phyloP scores from a whole-genome alignment of 73 alveolate species.

The Durusdinium trenchii region DNA sequence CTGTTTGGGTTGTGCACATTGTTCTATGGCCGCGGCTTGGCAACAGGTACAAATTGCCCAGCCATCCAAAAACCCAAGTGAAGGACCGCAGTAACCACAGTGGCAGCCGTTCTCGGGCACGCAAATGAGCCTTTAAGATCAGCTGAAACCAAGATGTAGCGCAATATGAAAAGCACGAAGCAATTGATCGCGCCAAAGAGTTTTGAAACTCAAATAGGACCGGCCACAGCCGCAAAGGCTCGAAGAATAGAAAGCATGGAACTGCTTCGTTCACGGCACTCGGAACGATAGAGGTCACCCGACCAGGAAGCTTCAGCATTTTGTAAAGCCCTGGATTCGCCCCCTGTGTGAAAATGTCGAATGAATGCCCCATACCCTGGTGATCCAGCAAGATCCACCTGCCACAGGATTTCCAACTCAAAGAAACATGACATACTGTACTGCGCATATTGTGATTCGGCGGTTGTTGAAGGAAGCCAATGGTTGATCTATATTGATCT shows the following conservation, averaged over 20 bases:
- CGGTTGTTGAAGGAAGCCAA: no score
- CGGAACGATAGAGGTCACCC: conserved; percentile 11
- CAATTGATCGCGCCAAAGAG: not conserved
- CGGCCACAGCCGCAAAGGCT: conserved; percentile 47
- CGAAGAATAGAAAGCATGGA: not conserved
- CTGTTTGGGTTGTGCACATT: no score
- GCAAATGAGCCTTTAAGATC: not conserved
- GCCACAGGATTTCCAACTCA: no score
- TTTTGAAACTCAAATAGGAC: conserved; percentile 2
- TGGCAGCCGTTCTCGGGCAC: not conserved
- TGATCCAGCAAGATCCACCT: conserved; percentile 58
- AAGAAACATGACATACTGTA: no score
- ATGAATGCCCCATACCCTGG: conserved; percentile 30
- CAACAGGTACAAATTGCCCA: not conserved
- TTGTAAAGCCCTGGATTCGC: conserved; percentile 31
- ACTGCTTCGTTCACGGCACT: not conserved
- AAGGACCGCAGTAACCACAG: not conserved
- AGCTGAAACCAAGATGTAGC: not conserved
- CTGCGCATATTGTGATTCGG: no score
- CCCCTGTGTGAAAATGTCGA: conserved; percentile 33
- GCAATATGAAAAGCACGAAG: not conserved
- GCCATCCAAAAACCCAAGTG: not conserved
- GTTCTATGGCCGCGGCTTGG: no score
- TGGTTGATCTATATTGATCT: no score
- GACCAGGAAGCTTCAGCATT: not conserved